Percentiles rank a stretch among this genome's conserved stretches.
These are phyloP conservation scores for Beauveria asiatica DNA, from an alignment of 2,329 filamentous ascomycete genomes.

Conservation along the genomic window DNA sequence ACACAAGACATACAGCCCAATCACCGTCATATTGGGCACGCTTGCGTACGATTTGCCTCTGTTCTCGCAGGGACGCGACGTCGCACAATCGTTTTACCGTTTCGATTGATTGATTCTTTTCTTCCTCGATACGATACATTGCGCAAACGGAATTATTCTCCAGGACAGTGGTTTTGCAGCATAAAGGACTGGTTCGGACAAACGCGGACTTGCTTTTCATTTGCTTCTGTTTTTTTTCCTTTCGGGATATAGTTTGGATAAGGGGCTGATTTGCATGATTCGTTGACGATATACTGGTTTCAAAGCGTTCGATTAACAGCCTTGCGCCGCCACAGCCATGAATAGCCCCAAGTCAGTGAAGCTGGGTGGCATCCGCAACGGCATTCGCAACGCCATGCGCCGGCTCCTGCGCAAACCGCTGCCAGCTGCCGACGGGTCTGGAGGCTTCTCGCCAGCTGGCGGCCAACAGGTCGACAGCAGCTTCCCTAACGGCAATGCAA, in stretches of 20 bases:
- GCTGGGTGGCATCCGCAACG: conserved; percentile 22
- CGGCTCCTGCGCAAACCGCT: conserved; percentile 19
- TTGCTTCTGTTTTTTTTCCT: background rate
- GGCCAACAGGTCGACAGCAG: background rate
- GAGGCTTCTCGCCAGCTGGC: conserved; percentile 7
- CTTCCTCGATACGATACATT: background rate
- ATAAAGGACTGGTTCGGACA: background rate
- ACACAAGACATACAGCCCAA: background rate
- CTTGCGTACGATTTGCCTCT: background rate
- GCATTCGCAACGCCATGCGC: conserved; percentile 22
- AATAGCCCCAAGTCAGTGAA: conserved; percentile 22
- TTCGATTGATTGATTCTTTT: background rate
- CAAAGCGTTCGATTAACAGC: background rate
- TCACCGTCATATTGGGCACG: background rate
- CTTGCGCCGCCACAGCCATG: conserved; percentile 14
- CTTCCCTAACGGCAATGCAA: background rate
- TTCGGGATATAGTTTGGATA: background rate
- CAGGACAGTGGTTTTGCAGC: background rate
- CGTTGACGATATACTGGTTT: background rate
- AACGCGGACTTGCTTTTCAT: background rate
- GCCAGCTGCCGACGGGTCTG: conserved; percentile 2
- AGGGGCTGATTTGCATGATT: background rate
- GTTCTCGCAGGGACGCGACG: background rate
- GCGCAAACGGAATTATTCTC: background rate
- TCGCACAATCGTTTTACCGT: background rate